Base-by-base conservation (phyloP, 345 rosid species). In the Pistacia integerrima region DNA sequence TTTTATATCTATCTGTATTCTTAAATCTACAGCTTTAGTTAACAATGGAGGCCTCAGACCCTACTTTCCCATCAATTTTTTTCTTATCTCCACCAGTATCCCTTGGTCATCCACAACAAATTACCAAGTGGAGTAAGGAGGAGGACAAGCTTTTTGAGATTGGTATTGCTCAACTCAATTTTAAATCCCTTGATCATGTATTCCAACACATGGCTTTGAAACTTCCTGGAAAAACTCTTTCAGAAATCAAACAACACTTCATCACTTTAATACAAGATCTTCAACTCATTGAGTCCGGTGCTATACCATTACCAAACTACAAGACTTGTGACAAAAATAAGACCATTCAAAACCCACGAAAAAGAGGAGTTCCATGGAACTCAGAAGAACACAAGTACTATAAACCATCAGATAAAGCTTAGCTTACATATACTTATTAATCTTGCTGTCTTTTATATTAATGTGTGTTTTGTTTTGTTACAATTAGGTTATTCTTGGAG, bases 401-500 rank as follows among this genome's bases (percentile, higher is more conserved):
- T 12, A 16, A 14, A 13, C 5, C 57, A 51, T 54, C 0, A 18
- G 57, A 54, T 14, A 16, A 49, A 4, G 57, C 16, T 13, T 13
- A 2, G n/a, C 18, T 54, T 13, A 54, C 17, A 30, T 30, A 30
- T 51, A 51, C 2, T 3, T 11, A 11, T 11, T 51, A 51, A 51
- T 51, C 13, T 11, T 51, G 55, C 13, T 51, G 12, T 11, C 13
- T 51, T 11, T 51, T 12, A 8, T 12, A 51, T 51, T 11, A 2
- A 51, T 51, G 14, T 12, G 14, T 6, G 57, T 54, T 16, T 13
- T 0, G 0, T 13, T 13, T 12, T 54, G 57, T 54, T 33, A 63
- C 3, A 4, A 44, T n/a, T 33, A 75, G 82, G 77, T 48, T 78
- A 48, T 82, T 82, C 79, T 55, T 78, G 14, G 14, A 1, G 58